Evolutionary conservation across 1,284 basidiomycete species (phyloP), one percentile per base, ranked within the genome.

Genomic region (Malassezia pachydermatis): DNA sequence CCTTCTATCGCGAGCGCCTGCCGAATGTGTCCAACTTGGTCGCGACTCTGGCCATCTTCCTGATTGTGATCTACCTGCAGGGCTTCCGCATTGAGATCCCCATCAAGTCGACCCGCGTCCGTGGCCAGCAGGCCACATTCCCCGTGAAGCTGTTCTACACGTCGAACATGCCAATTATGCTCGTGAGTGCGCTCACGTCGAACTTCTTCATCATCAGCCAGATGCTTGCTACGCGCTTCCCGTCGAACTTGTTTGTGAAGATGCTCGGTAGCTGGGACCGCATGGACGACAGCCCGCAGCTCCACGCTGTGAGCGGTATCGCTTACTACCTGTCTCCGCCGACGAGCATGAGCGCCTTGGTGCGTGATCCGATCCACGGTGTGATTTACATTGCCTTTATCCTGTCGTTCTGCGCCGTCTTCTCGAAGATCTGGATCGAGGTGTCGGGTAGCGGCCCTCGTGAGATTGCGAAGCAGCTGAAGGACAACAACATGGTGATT

Each of bases 401-500:
- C 75, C 78, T 92, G 54, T 83, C 84, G 27, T 88, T 88, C 11
- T 98, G 92, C 71, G 92, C 92, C 11, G 78, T 96, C 62, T 96
- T 98, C 78, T 90, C 86, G 73, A 96, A 96, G 79, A 94, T 92
- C 4, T 98, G 92, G 92, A 96, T 98, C 66, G 92, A 96, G 70
- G 88, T 96, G 30, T 95, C 88, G 2, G 92, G 92, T 28, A 86
- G 83, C 48, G 89, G 92, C 14, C 92, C 92, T 14, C 78, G 92
- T 45, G 92, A 98, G 63, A 83, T 98, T 46, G 92, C 92, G 48
- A 94, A 92, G 76, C 90, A 98, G 75, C 81, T 98, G 70, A 96
- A 96, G 78, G 92, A 98, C 65, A 90, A 95, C 74, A 84, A 86
- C 66, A 90, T 96, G 86, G 92, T 96, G 49, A 92, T 96, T 81